Evolutionary conservation across 305 asterid genomes (phyloP).

Genomic region (Fraxinus dipetala): DNA sequence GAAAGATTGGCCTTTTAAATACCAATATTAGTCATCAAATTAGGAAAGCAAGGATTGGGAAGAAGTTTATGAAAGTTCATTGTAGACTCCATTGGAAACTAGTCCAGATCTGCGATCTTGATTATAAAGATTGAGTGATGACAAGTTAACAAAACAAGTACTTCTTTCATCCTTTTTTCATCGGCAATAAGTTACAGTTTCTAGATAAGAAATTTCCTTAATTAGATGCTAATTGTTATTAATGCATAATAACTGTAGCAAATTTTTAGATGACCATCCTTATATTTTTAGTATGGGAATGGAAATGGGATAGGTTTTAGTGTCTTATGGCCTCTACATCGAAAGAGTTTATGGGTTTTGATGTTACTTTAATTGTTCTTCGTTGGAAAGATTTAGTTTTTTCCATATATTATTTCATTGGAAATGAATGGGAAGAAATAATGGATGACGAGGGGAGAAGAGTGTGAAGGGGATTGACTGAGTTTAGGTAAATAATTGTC

Average conservation of each 20-base stretch:
- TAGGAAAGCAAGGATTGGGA: neutral
- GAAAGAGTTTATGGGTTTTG: neutral
- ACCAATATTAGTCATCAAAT: neutral
- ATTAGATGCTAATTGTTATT: neutral
- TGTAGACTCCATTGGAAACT: neutral
- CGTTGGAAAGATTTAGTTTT: neutral
- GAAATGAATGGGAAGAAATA: neutral
- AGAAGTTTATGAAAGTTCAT: neutral
- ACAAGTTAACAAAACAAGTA: neutral
- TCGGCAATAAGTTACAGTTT: neutral
- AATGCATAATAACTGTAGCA: neutral
- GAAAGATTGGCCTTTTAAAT: neutral
- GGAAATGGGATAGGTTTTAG: neutral
- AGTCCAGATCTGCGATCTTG: neutral
- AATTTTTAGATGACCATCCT: neutral
- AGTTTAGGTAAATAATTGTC: slow-evolving; percentile 15
- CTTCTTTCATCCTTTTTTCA: neutral
- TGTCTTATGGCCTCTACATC: neutral
- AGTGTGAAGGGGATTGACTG: slow-evolving; percentile 7
- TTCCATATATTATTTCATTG: neutral
- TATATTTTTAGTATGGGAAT: neutral
- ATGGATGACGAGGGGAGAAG: slow-evolving; percentile 20
- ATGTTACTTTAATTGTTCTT: neutral
- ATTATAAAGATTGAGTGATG: slow-evolving; percentile 2
- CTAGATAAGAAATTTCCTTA: neutral